A percentile compares a stretch with the other conserved stretches of the same genome.
These are phyloP conservation scores for Panicum hallii DNA, from an alignment of 202 grass and related monocot genomes.

Conservation along the genomic window DNA sequence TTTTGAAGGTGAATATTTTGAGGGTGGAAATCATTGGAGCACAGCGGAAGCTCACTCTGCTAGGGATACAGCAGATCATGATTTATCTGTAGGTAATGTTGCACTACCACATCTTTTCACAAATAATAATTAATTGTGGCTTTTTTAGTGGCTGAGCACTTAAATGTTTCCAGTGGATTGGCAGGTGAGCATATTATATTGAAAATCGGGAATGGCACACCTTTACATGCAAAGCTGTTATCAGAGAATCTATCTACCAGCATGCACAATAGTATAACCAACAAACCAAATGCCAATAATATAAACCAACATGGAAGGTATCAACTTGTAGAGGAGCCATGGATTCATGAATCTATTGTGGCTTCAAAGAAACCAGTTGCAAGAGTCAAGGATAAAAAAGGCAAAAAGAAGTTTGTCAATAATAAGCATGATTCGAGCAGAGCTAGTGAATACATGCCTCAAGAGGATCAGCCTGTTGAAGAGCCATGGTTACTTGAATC, in stretches of 20 bases:
- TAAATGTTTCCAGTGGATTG: conserved; percentile 94
- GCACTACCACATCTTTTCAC: conserved; percentile 35
- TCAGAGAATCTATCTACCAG: conserved; percentile 40
- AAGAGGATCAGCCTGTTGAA: conserved; percentile 74
- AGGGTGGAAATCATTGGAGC: conserved; percentile 42
- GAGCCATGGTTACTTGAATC: conserved; percentile 89
- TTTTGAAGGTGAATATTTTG: conserved; percentile 43
- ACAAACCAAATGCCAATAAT: conserved; percentile 42
- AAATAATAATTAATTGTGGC: conserved; percentile 30
- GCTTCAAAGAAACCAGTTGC: conserved; percentile 51
- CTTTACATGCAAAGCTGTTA: conserved; percentile 51
- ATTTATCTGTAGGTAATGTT: conserved; percentile 64
- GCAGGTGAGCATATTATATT: conserved; percentile 80
- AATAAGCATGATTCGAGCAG: conserved; percentile 31
- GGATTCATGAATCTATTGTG: conserved; percentile 71
- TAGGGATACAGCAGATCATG: conserved; percentile 30
- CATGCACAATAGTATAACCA: conserved; percentile 39
- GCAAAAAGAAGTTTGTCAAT: conserved; percentile 48
- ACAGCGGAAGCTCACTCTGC: conserved; percentile 40
- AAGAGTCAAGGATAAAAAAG: conserved; percentile 54
- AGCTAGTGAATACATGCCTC: conserved; percentile 46
- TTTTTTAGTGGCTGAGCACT: conserved; percentile 72
- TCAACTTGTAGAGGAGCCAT: conserved; percentile 82
- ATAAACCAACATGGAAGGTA: conserved; percentile 48
- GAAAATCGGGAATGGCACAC: conserved; percentile 63